Percentiles rank a stretch among this genome's conserved stretches.
Evolutionary conservation across 2,329 filamentous ascomycete genomes (phyloP).

Genomic region (Chrysoporthe cubensis): DNA sequence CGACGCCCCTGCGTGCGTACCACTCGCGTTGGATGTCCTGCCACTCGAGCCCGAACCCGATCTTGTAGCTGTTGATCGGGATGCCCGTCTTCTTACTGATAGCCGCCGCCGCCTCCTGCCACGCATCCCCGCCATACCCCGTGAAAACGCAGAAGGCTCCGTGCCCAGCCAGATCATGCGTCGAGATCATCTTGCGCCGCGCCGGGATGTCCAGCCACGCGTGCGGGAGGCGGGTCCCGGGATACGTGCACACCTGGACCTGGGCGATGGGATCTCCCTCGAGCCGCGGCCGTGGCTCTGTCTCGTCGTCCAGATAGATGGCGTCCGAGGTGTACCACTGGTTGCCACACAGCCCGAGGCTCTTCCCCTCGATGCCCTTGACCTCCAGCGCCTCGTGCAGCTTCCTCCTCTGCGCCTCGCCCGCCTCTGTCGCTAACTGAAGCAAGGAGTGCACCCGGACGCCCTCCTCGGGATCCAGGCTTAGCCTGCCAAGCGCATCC

Average conservation of each 20-base stretch:
- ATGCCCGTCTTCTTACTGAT: constrained; percentile 43
- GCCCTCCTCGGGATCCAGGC: constrained; percentile 37
- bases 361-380: constrained; percentile 51
- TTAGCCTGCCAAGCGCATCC: constrained; percentile 40
- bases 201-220: constrained; percentile 53
- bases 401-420: constrained; percentile 39
- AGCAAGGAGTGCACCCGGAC: constrained; percentile 40
- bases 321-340: constrained; percentile 53
- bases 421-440: constrained; percentile 38
- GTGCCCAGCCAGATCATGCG: constrained; percentile 56
- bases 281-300: constrained; percentile 24
- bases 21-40: constrained; percentile 59
- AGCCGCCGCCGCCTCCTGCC: constrained; percentile 48
- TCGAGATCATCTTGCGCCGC: constrained; percentile 46
- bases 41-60: constrained; percentile 56
- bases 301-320: constrained; percentile 38
- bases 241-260: constrained; percentile 51
- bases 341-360: constrained; percentile 58
- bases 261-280: constrained; percentile 42
- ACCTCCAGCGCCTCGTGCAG: constrained; percentile 44
- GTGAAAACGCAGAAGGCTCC: constrained; percentile 48
- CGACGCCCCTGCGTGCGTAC: constrained; percentile 49
- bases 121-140: constrained; percentile 53
- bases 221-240: constrained; percentile 57
- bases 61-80: constrained; percentile 46